Conservation (phyloP, 2,329 filamentous ascomycete species). For the Aschersonia sp. region DNA sequence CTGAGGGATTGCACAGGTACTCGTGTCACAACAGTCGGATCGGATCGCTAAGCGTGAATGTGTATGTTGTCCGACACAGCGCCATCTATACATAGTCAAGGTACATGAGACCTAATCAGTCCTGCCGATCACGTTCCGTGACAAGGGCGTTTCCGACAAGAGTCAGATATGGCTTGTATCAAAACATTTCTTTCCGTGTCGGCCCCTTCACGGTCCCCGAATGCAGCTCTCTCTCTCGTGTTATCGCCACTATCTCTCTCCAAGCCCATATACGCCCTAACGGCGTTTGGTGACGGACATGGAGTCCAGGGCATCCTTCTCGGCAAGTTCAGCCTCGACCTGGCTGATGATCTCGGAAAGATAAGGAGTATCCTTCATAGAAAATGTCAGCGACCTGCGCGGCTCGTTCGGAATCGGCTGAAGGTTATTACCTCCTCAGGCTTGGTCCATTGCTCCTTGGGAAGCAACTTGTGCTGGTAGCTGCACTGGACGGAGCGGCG, state of each 20-base stretch:
- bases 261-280: constrained; percentile 12
- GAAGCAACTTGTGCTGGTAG: constrained; percentile 48
- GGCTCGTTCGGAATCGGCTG: too few species aligned
- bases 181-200: background rate
- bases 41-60: background rate
- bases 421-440: constrained; percentile 29
- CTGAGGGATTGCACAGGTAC: too few species aligned
- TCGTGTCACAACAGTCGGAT: too few species aligned
- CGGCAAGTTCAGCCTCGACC: constrained; percentile 32
- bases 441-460: constrained; percentile 47
- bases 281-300: constrained; percentile 35
- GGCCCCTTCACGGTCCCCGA: too few species aligned
- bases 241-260: background rate
- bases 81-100: constrained; percentile 6
- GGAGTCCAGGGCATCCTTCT: constrained; percentile 38
- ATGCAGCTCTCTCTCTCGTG: too few species aligned
- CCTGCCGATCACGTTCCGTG: background rate
- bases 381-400: background rate
- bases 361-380: constrained; percentile 35
- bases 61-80: constrained; percentile 5
- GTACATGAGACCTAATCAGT: constrained; percentile 6
- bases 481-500: constrained; percentile 80
- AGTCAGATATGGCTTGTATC: background rate
- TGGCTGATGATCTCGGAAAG: constrained; percentile 36
- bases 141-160: background rate